Evolutionary conservation across 495 filamentous ascomycete species (phyloP).

Genomic region (Trichocladium antarcticum): DNA sequence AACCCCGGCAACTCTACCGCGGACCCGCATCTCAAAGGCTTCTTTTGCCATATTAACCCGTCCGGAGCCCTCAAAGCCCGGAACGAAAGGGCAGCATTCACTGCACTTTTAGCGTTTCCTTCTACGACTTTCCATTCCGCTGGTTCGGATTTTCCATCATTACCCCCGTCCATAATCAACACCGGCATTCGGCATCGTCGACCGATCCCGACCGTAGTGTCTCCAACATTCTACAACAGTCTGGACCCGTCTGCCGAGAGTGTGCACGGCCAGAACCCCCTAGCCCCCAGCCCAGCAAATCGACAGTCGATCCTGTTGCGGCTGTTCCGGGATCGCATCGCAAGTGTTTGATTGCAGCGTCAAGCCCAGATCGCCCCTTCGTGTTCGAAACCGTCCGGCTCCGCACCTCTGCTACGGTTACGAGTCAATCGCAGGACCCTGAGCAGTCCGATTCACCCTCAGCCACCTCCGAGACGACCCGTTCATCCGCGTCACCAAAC

Average conservation of each 20-base stretch:
- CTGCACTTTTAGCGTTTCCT: constrained; percentile 8
- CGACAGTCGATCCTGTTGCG: constrained; percentile 8
- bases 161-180: background rate
- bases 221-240: constrained; percentile 2
- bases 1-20: constrained; percentile 7
- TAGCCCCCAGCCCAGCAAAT: constrained; percentile 1
- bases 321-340: constrained; percentile 1
- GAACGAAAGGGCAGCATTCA: constrained; percentile 21
- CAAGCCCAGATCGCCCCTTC: background rate
- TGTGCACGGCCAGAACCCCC: constrained; percentile 3
- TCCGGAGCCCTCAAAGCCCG: constrained; percentile 22
- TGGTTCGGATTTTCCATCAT: constrained; percentile 4
- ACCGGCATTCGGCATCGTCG: constrained; percentile 12
- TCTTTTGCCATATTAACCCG: constrained; percentile 24
- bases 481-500: constrained; percentile 3
- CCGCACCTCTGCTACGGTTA: background rate
- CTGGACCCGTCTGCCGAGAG: background rate
- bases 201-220: constrained; percentile 11
- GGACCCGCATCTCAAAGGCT: background rate
- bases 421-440: constrained; percentile 6
- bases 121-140: constrained; percentile 7
- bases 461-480: constrained; percentile 7
- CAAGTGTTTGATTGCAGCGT: constrained; percentile 5
- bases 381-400: background rate
- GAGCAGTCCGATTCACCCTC: constrained; percentile 8